Conservation (phyloP, 176 grass and related monocot species). For the Bolboschoenus planiculmis region DNA sequence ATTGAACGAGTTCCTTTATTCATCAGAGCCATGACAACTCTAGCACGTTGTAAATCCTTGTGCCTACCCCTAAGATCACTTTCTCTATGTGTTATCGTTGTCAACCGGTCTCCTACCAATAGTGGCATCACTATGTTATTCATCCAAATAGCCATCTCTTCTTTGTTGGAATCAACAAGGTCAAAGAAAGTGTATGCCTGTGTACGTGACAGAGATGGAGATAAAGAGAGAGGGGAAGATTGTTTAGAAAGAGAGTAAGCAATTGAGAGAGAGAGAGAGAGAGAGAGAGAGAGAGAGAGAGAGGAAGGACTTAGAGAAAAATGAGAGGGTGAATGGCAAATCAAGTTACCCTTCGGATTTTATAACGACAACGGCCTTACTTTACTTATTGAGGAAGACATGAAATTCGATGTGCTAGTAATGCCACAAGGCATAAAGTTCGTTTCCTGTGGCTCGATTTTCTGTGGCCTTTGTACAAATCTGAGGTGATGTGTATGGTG, state of each 20-base stretch:
- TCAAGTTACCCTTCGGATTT: neutral
- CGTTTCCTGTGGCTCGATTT: too few species aligned
- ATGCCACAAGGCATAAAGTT: neutral
- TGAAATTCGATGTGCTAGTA: neutral
- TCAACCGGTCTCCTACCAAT: neutral
- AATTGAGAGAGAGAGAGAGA: neutral
- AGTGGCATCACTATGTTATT: neutral
- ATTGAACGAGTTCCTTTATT: neutral
- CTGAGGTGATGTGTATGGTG: too few species aligned
- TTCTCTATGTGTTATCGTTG: neutral
- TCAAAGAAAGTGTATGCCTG: neutral
- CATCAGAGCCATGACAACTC: neutral
- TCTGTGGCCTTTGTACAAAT: too few species aligned
- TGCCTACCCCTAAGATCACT: neutral
- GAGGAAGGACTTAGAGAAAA: neutral
- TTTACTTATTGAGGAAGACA: neutral
- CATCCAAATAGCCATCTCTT: neutral
- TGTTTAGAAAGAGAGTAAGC: too few species aligned
- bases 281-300: neutral
- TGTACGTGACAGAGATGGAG: neutral
- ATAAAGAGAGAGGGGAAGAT: too few species aligned
- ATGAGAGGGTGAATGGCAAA: neutral
- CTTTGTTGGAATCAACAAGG: neutral
- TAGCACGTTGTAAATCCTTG: neutral
- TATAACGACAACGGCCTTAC: neutral